Conservation (phyloP, 768 basidiomycete genomes). For the Pisolithus microcarpus region DNA sequence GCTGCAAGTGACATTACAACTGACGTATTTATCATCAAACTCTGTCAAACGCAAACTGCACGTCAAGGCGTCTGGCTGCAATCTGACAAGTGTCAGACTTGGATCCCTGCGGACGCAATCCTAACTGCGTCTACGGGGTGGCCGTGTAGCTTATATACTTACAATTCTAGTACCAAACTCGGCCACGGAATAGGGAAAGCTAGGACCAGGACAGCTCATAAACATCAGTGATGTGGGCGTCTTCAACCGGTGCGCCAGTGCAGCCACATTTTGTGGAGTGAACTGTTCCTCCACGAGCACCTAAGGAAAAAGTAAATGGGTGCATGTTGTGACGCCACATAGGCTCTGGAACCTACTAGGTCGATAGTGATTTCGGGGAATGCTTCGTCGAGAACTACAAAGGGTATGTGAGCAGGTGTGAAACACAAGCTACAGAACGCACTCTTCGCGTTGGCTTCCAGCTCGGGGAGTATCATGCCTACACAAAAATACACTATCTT, state of each 20-base stretch:
- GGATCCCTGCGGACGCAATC: too few relatives aligned
- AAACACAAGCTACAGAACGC: constrained; percentile 4
- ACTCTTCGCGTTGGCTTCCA: constrained; percentile 69
- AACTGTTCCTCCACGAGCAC: constrained; percentile 40
- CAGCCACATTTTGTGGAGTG: constrained; percentile 39
- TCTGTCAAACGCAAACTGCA: too few relatives aligned
- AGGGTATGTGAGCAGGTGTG: neutral
- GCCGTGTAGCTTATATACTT: constrained; percentile 11
- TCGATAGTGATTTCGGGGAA: constrained; percentile 63
- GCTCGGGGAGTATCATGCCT: constrained; percentile 54
- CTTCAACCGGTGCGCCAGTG: constrained; percentile 40
- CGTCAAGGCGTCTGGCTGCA: too few relatives aligned
- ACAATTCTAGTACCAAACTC: constrained; percentile 51
- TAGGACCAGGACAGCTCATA: constrained; percentile 50
- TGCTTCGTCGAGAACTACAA: constrained; percentile 49
- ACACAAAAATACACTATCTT: constrained; percentile 65
- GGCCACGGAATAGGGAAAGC: constrained; percentile 35
- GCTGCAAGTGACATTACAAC: too few relatives aligned
- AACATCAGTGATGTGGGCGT: constrained; percentile 55
- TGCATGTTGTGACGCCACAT: neutral
- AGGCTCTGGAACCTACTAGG: constrained; percentile 31
- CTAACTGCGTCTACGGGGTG: too few relatives aligned
- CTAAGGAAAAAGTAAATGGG: constrained; percentile 19
- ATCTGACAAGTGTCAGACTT: too few relatives aligned
- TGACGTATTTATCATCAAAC: too few relatives aligned